Evolutionary conservation across 345 rosid genomes (phyloP), one percentile per base, ranked within the genome.

Genomic region (Citrus maxima): DNA sequence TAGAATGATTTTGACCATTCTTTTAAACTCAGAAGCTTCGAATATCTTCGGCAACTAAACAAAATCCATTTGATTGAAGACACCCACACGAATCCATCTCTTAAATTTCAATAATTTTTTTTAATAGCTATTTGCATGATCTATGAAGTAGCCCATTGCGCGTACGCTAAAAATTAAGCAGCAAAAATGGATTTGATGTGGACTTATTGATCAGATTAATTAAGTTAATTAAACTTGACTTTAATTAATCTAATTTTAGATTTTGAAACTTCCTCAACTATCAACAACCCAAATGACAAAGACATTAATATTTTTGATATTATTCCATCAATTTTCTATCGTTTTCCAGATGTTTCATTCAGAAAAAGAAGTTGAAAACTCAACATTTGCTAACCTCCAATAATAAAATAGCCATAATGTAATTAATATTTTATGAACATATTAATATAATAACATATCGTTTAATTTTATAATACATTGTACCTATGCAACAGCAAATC

Each of bases 301-400:
- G 62, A 34, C 27, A 22, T 32, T 22, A 55, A 56, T 37, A 22
- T 35, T 35, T 32, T 4, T 28, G 3, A 58, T 8, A 34, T 19
- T 42, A 27, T 27, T 40, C 28, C 28, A 54, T 76, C 63, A 9
- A 10, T 63, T 46, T 62, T 46, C 60, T 75, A 46, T 75, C 70
- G 21, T 38, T 62, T 63, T 75, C 70, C 1, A 28, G 77, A 60
- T 34, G 56, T 35, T 60, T 61, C 77, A 5, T 37, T 73, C 18
- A 32, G 55, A 73, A 35, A 72, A 38, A 18, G 56, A 19, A 21
- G 7, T 56, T 34, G 49, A 72, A 55, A 72, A 32, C 64, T n/a
- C 62, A 28, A 25, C 51, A 32, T 46, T 46, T 72, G 18, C 74
- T 70, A 70, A 70, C 74, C 74, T 28, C 61, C 74, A 51, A 69